These are phyloP conservation scores for Exophiala sp. DNA, from an alignment of 2,329 filamentous ascomycete species.

Conservation along the genomic window DNA sequence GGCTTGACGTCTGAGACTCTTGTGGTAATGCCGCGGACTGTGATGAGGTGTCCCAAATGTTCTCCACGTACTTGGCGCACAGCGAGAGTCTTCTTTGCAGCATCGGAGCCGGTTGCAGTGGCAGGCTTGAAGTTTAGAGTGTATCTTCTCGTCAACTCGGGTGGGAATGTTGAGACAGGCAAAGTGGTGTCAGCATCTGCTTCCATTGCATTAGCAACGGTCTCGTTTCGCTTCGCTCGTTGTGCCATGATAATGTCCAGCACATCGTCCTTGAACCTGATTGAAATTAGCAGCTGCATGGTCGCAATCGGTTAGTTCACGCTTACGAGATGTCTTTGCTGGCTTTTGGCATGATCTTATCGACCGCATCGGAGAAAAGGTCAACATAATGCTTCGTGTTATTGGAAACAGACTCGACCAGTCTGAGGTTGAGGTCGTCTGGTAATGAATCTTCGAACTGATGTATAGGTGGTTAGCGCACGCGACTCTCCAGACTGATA, in stretches of 20 bases:
- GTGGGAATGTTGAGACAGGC: constrained; percentile 77
- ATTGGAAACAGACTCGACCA: constrained; percentile 75
- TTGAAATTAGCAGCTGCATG: background rate
- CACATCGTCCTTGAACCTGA: constrained; percentile 95
- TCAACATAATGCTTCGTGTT: constrained; percentile 97
- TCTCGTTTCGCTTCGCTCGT: constrained; percentile 79
- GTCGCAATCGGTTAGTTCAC: background rate
- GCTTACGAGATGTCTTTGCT: constrained; percentile 71
- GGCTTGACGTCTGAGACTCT: constrained; percentile 97
- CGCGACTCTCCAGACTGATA: constrained; percentile 6
- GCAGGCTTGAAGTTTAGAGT: constrained; percentile 94
- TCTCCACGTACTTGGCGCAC: constrained; percentile 91
- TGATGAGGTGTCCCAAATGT: constrained; percentile 89
- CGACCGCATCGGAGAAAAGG: constrained; percentile 80
- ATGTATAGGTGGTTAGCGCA: background rate
- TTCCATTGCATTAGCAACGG: constrained; percentile 65
- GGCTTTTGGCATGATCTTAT: constrained; percentile 77
- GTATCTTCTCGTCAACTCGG: constrained; percentile 88
- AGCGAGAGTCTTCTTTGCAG: constrained; percentile 68
- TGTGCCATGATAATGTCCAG: constrained; percentile 95
- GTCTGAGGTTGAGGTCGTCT: constrained; percentile 63
- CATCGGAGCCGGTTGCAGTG: constrained; percentile 66
- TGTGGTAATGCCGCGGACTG: constrained; percentile 88
- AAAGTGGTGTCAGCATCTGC: constrained; percentile 61
- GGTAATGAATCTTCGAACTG: constrained; percentile 73